These are phyloP conservation scores for Nemophila menziesii DNA, from an alignment of 257 asterid genomes.

Conservation along the genomic window DNA sequence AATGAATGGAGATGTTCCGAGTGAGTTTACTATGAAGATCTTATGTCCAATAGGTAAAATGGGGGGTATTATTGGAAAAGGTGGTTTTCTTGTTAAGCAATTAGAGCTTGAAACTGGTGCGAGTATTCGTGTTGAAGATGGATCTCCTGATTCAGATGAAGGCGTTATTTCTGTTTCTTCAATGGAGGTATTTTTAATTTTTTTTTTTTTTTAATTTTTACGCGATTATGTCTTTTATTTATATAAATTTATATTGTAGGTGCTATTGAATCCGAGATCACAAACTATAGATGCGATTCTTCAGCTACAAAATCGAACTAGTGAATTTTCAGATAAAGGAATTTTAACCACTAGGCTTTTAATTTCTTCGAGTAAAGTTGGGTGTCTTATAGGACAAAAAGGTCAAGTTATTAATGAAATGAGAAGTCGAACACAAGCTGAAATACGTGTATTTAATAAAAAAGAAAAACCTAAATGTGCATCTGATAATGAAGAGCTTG, in stretches of 20 bases:
- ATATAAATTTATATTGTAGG: constrained; percentile 36
- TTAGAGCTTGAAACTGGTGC: constrained; percentile 71
- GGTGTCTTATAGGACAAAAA: constrained; percentile 81
- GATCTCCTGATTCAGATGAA: constrained; percentile 39
- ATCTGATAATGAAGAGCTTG: constrained; percentile 72
- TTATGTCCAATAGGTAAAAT: constrained; percentile 59
- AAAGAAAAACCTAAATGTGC: constrained; percentile 68
- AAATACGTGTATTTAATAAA: constrained; percentile 64
- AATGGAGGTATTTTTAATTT: constrained; percentile 52
- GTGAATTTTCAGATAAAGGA: constrained; percentile 56
- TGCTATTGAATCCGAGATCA: constrained; percentile 47
- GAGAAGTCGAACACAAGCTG: constrained; percentile 82
- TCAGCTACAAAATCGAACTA: constrained; percentile 54
- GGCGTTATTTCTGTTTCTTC: constrained; percentile 63
- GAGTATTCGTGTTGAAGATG: constrained; percentile 48
- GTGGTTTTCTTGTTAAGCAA: constrained; percentile 57
- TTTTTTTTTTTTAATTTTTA: constrained; percentile 10
- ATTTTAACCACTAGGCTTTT: constrained; percentile 57
- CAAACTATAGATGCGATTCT: constrained; percentile 65
- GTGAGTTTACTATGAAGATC: constrained; percentile 57
- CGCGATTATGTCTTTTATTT: constrained; percentile 4
- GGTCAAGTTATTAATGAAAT: constrained; percentile 72
- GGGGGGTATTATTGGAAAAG: constrained; percentile 79
- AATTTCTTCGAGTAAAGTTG: constrained; percentile 69
- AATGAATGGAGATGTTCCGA: constrained; percentile 34